phyloP scores from a whole-genome alignment of 164 flowering plant genomes.

The Cinnamomum chago region DNA sequence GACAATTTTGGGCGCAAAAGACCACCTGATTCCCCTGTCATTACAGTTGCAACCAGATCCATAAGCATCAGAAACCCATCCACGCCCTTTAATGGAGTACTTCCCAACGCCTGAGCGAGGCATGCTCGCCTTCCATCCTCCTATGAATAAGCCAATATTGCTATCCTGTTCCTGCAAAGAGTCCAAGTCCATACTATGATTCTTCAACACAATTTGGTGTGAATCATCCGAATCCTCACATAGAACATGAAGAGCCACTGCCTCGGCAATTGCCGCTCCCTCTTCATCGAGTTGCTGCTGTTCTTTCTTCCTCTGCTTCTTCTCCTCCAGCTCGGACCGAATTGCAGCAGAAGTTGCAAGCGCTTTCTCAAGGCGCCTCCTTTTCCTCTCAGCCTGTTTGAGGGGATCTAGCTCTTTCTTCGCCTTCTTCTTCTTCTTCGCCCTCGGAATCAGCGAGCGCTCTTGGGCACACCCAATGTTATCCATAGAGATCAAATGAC shows the following conservation, averaged over 20 bases:
- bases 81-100: constrained; percentile 39
- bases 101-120: constrained; percentile 31
- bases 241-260: constrained; percentile 91
- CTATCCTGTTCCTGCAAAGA: constrained; percentile 36
- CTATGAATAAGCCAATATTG: constrained; percentile 40
- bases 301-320: constrained; percentile 85
- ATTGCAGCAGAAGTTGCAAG: constrained; percentile 96
- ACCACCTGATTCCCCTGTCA: constrained; percentile 38
- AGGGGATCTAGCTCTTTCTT: constrained; percentile 84
- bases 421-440: constrained; percentile 73
- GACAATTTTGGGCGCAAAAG: constrained; percentile 34
- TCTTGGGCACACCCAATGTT: constrained; percentile 49
- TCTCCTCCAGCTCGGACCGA: constrained; percentile 81
- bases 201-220: constrained; percentile 41
- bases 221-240: constrained; percentile 81
- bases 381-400: constrained; percentile 93
- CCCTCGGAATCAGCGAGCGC: constrained; percentile 43
- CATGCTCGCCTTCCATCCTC: constrained; percentile 30
- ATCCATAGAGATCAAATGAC: constrained; percentile 29
- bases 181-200: constrained; percentile 29
- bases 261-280: constrained; percentile 97
- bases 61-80: constrained; percentile 45
- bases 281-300: constrained; percentile 95
- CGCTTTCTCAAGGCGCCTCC: constrained; percentile 93
- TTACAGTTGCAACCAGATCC: constrained; percentile 44